These are phyloP conservation scores for Pseudocercospora eumusae DNA, from an alignment of 2,329 filamentous ascomycete genomes.

Conservation along the genomic window DNA sequence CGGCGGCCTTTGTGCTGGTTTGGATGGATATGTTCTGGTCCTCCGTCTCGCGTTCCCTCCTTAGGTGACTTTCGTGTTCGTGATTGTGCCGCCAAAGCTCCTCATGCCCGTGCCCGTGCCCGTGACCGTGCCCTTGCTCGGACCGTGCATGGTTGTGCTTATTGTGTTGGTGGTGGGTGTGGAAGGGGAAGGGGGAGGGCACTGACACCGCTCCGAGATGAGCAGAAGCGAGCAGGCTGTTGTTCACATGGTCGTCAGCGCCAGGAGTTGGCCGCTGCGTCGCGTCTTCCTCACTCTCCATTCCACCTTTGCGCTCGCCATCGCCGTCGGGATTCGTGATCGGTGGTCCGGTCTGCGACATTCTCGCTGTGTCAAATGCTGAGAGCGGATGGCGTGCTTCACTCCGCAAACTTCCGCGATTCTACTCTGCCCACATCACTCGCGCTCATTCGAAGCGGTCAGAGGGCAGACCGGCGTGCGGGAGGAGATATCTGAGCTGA, in stretches of 20 bases:
- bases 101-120: slow-evolving; percentile 29
- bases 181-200: too few species aligned
- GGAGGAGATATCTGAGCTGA: too few species aligned
- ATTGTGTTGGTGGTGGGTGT: slow-evolving; percentile 22
- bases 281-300: background rate
- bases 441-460: background rate
- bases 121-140: slow-evolving; percentile 21
- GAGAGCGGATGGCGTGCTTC: slow-evolving; percentile 4
- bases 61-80: slow-evolving; percentile 37
- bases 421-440: slow-evolving; percentile 3
- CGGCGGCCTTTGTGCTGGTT: slow-evolving; percentile 62
- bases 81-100: slow-evolving; percentile 39
- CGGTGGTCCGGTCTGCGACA: background rate
- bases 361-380: background rate
- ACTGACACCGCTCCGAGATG: background rate
- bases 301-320: background rate
- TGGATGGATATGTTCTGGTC: slow-evolving; percentile 45
- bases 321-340: background rate
- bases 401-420: background rate
- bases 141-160: too few species aligned
- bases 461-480: background rate
- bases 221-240: background rate
- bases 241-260: slow-evolving; percentile 7
- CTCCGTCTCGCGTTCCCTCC: slow-evolving; percentile 32
- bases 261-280: slow-evolving; percentile 1